Conservation (phyloP, 305 asterid species). For the Caryopteris hybrid region DNA sequence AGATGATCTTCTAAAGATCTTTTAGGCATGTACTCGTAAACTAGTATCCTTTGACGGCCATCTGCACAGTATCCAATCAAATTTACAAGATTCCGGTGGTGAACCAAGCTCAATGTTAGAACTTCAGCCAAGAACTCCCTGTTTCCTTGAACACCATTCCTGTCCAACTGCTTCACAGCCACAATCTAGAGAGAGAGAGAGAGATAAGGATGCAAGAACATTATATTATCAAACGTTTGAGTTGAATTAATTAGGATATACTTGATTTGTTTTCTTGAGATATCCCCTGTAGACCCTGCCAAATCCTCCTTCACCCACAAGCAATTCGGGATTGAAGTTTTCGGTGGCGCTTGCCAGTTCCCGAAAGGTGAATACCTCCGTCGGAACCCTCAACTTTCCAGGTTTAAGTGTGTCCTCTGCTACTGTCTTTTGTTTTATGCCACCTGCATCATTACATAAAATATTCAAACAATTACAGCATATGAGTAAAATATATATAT, state of each 20-base stretch:
- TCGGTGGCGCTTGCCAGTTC: conserved; percentile 75
- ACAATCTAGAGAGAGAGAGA: conserved; percentile 43
- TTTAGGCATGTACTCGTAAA: conserved; percentile 67
- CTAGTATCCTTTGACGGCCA: conserved; percentile 83
- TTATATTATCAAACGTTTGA: not conserved
- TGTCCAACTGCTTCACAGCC: conserved; percentile 92
- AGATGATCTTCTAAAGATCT: conserved; percentile 88
- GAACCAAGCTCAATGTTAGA: conserved; percentile 66
- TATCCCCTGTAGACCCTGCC: conserved; percentile 85
- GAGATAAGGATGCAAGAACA: not conserved
- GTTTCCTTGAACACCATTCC: conserved; percentile 84
- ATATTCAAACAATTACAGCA: not conserved
- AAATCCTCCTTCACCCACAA: conserved; percentile 90
- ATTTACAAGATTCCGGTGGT: conserved; percentile 76
- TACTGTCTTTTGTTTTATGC: conserved; percentile 44
- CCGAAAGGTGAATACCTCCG: conserved; percentile 81
- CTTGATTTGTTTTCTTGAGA: conserved; percentile 64
- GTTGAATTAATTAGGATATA: conserved; percentile 18
- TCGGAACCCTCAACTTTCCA: conserved; percentile 47
- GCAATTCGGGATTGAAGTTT: conserved; percentile 67
- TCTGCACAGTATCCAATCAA: conserved; percentile 91
- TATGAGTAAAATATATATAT: too few species aligned
- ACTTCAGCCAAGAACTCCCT: conserved; percentile 87
- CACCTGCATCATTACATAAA: conserved; percentile 25
- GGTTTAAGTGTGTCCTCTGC: conserved; percentile 55